Conservation (phyloP, 345 rosid genomes). For the Rhizophora apiculata region DNA sequence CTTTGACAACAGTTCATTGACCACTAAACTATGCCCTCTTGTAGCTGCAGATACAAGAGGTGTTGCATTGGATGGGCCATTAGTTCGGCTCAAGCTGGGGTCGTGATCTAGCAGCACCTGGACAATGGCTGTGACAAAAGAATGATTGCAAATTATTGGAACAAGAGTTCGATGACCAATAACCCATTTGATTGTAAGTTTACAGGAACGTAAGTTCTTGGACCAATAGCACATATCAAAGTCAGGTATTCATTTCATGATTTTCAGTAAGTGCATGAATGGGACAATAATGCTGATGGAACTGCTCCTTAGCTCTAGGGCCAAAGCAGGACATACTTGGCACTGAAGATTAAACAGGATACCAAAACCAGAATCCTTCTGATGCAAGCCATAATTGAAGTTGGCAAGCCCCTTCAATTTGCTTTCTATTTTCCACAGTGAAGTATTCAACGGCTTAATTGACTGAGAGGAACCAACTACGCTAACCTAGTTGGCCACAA, state of each 20-base stretch:
- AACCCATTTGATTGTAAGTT: too few species aligned
- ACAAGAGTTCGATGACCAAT: not conserved
- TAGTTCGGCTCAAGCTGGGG: constrained; percentile 65
- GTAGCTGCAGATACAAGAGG: constrained; percentile 88
- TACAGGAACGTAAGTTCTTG: not conserved
- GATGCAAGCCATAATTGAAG: too few species aligned
- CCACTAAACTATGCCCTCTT: constrained; percentile 87
- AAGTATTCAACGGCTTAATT: too few species aligned
- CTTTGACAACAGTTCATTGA: constrained; percentile 70
- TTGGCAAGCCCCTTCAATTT: too few species aligned
- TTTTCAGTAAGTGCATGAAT: not conserved
- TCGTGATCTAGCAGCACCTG: constrained; percentile 83
- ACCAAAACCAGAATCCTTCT: too few species aligned
- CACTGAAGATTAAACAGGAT: too few species aligned
- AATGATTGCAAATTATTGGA: not conserved
- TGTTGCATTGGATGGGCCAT: constrained; percentile 79
- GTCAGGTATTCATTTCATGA: not conserved
- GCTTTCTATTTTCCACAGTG: too few species aligned
- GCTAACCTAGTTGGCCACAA: too few species aligned
- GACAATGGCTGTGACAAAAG: constrained; percentile 62
- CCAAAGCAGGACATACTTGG: too few species aligned
- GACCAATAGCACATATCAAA: not conserved
- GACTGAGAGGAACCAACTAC: too few species aligned
- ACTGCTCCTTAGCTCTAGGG: not conserved
- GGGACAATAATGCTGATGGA: not conserved